Evolutionary conservation across 1,284 basidiomycete species (phyloP), one percentile per base, ranked within the genome.

Genomic region (Ceratobasidium sp.): DNA sequence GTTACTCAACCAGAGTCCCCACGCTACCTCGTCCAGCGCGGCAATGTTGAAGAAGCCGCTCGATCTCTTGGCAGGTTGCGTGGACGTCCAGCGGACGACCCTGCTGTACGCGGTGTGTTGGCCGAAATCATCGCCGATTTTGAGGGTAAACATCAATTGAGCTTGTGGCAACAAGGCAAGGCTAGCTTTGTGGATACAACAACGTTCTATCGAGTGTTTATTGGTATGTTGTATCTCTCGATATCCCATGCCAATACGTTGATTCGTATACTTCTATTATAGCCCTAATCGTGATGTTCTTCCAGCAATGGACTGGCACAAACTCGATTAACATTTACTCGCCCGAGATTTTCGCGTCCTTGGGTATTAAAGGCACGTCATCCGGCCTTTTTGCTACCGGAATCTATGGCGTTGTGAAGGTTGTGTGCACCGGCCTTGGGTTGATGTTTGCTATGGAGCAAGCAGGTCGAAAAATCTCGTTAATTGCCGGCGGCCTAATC

Each of bases 1-100:
- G 23, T 78, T 4, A 66, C 77, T 7, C 77, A 80, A 61, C 64
- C 33, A 53, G 81, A 68, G 79, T 84, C 76, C 79, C 77, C 84
- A 81, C 70, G 79, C 20, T 78, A 83, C 82, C 73, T 83, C 77
- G 60, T 83, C 80, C 42, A 82, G 82, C 40, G 83, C 81, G 84
- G 81, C n/a, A 79, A 76, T 18, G 68, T 69, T 56, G 80, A 78
- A 78, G 81, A 55, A 78, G 81, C 76, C 73, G 75, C 72, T 4
- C 26, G 56, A 39, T 51, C 67, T 46, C 56, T 64, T 42, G 75
- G 58, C 26, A 49, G 67, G 44, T 39, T 75, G 53, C 67, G 78
- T 69, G 77, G 75, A 33, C 44, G 61, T 39, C 33, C 68, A 67
- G 46, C 76, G 66, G 53, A 72, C 44, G 69, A 69, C 51, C 80